Conservation (phyloP, 2,329 filamentous ascomycete genomes). For the Claviceps digitariae region DNA sequence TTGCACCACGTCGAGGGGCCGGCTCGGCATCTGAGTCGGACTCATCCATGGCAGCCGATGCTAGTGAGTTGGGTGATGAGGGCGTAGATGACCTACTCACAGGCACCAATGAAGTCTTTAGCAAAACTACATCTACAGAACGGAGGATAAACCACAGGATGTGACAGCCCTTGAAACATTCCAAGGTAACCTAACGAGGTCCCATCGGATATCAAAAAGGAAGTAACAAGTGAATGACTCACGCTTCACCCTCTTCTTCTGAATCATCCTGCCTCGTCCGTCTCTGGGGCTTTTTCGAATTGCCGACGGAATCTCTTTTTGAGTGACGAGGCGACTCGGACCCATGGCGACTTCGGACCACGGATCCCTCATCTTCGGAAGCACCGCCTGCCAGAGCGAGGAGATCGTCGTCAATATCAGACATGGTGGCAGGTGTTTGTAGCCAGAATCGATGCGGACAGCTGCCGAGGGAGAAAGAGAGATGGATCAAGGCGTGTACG, state of each 20-base stretch:
- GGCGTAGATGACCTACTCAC: slow-evolving; percentile 50
- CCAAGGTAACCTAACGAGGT: not conserved
- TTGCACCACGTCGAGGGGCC: slow-evolving; percentile 23
- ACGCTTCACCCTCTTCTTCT: slow-evolving; percentile 52
- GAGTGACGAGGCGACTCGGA: slow-evolving; percentile 37
- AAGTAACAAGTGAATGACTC: slow-evolving; percentile 12
- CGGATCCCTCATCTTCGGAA: slow-evolving; percentile 44
- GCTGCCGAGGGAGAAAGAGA: not conserved
- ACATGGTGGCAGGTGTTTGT: slow-evolving; percentile 41
- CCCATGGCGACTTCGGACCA: slow-evolving; percentile 39
- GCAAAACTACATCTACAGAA: not conserved
- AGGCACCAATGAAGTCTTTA: slow-evolving; percentile 1
- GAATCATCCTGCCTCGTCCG: slow-evolving; percentile 27
- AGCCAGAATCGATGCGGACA: not conserved
- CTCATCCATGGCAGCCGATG: slow-evolving; percentile 82
- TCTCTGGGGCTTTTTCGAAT: slow-evolving; percentile 34
- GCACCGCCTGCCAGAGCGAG: slow-evolving; percentile 81
- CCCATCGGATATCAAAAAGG: not conserved
- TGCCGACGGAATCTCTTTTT: slow-evolving; percentile 17
- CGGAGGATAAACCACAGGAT: not conserved
- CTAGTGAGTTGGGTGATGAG: slow-evolving; percentile 58
- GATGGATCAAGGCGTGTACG: not conserved
- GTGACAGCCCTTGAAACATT: not conserved
- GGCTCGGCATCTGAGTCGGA: slow-evolving; percentile 51
- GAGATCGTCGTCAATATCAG: slow-evolving; percentile 84